Percentiles rank a stretch among this genome's conserved stretches.
Conservation (phyloP, 140 eudicot genomes). For the Anethum foeniculum region DNA sequence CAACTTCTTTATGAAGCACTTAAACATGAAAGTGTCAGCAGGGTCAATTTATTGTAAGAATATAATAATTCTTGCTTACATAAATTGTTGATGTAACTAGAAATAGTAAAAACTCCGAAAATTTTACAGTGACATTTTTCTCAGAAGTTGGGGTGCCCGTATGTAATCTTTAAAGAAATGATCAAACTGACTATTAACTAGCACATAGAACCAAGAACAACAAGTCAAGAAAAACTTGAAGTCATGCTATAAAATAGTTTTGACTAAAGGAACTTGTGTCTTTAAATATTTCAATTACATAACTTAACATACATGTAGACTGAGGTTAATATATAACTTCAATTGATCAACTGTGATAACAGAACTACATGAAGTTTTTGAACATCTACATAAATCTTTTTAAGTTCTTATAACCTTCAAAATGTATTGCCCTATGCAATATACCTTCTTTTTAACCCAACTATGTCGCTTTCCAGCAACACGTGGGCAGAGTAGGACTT, state of each 20-base stretch:
- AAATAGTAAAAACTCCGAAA: background rate
- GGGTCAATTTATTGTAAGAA: background rate
- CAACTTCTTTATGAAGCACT: background rate
- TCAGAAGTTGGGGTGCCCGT: background rate
- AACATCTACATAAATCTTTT: background rate
- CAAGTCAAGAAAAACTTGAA: too few relatives aligned
- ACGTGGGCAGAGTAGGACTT: slow-evolving; percentile 4
- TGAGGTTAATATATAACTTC: background rate
- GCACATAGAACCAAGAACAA: background rate
- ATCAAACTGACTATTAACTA: background rate
- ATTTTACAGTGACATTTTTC: background rate
- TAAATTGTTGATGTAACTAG: background rate
- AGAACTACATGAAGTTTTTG: background rate
- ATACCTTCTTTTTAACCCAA: background rate
- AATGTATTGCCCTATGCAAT: background rate
- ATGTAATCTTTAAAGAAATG: too few relatives aligned
- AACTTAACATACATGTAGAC: background rate
- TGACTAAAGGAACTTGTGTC: background rate
- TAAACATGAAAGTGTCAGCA: background rate
- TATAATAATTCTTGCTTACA: background rate
- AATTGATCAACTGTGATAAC: background rate
- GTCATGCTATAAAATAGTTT: too few relatives aligned
- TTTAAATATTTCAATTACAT: background rate
- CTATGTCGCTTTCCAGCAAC: slow-evolving; percentile 5
- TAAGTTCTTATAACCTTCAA: background rate